Conservation (phyloP, 148 eudicot species). For the Camellia granthamiana region DNA sequence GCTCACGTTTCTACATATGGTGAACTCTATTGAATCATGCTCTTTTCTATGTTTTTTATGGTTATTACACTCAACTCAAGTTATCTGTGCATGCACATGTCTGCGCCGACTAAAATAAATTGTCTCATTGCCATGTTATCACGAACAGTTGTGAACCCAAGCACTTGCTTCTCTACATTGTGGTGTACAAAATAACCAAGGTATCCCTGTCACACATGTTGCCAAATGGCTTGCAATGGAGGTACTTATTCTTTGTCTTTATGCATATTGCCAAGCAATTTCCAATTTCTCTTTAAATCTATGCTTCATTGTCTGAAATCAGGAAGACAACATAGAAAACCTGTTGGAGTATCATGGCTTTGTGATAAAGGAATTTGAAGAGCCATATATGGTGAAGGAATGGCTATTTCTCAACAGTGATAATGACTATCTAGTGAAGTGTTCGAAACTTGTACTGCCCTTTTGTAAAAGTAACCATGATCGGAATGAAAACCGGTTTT, state of each 20-base stretch:
- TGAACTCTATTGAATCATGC: neutral
- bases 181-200: conserved; percentile 89
- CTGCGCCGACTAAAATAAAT: neutral
- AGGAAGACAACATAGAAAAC: conserved; percentile 77
- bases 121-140: conserved; percentile 19
- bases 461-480: too few relatives aligned
- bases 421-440: conserved; percentile 64
- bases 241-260: conserved; percentile 40
- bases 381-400: conserved; percentile 94
- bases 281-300: neutral
- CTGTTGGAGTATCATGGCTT: conserved; percentile 91
- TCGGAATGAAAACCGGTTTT: too few relatives aligned
- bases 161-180: conserved; percentile 90
- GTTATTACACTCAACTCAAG: neutral
- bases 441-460: conserved; percentile 62
- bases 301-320: conserved; percentile 15
- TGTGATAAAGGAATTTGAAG: conserved; percentile 77
- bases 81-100: neutral
- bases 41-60: neutral
- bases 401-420: conserved; percentile 68
- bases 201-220: conserved; percentile 69
- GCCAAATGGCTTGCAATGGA: conserved; percentile 97
- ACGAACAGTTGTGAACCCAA: conserved; percentile 76
- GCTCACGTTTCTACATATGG: neutral
- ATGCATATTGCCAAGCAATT: neutral